phyloP scores from a whole-genome alignment of 768 basidiomycete species.

The Dendrothele bispora region DNA sequence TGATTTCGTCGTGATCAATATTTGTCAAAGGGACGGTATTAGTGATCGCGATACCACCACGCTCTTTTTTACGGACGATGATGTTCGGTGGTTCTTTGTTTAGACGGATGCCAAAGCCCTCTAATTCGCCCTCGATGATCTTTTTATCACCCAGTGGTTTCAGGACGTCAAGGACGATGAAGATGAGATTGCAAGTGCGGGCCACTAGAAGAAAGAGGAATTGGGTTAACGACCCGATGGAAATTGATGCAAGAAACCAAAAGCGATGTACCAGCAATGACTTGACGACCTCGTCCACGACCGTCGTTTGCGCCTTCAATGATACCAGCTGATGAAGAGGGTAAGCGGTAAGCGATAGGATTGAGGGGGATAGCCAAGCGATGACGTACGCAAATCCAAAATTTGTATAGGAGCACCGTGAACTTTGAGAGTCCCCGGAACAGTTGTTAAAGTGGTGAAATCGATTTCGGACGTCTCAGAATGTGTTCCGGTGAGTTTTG shows the following conservation, averaged over 20 bases:
- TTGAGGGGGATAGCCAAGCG: not conserved
- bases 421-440: conserved; percentile 56
- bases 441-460: conserved; percentile 91
- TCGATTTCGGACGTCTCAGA: conserved; percentile 96
- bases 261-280: conserved; percentile 66
- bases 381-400: conserved; percentile 76
- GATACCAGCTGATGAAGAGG: conserved; percentile 77
- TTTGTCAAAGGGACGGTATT: conserved; percentile 96
- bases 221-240: conserved; percentile 12
- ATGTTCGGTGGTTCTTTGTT: conserved; percentile 95
- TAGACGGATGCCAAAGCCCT: conserved; percentile 96
- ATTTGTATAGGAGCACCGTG: conserved; percentile 98
- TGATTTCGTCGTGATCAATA: conserved; percentile 95
- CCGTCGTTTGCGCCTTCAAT: conserved; percentile 98
- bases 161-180: conserved; percentile 96
- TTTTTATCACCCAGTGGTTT: conserved; percentile 97
- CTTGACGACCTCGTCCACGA: conserved; percentile 93
- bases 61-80: conserved; percentile 81
- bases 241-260: conserved; percentile 6
- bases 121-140: conserved; percentile 88
- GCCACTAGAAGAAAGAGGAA: conserved; percentile 61
- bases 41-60: conserved; percentile 91
- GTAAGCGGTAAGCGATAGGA: no score
- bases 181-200: conserved; percentile 96
- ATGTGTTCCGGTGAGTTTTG: conserved; percentile 93